Evolutionary conservation across 2,329 filamentous ascomycete species (phyloP).

Genomic region (Penicillium sp.): DNA sequence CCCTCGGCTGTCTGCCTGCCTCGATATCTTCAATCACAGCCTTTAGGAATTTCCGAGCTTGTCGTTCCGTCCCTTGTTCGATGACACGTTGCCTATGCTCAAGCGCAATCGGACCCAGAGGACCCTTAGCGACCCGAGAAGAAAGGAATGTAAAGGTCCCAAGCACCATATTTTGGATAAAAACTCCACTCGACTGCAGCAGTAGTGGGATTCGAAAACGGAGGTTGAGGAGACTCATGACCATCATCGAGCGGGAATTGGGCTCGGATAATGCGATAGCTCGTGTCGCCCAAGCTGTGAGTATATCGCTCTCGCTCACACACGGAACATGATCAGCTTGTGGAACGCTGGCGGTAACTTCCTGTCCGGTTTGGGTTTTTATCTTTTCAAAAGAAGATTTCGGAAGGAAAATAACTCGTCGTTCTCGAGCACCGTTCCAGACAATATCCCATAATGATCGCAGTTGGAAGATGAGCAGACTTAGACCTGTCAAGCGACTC

Average conservation of each 20-base stretch:
- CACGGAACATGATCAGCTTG: background rate
- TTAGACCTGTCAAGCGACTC: background rate
- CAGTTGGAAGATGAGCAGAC: conserved; percentile 2
- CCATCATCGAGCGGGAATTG: conserved; percentile 1
- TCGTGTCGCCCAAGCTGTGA: conserved; percentile 9
- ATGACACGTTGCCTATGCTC: background rate
- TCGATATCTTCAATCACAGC: conserved; percentile 6
- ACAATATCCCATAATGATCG: conserved; percentile 12
- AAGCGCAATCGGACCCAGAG: conserved; percentile 6
- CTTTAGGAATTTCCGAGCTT: conserved; percentile 4
- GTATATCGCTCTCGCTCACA: conserved; percentile 12
- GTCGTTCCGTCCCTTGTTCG: conserved; percentile 5
- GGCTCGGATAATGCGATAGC: conserved; percentile 3
- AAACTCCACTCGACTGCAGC: conserved; percentile 1
- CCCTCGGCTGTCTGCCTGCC: background rate
- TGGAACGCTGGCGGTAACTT: background rate
- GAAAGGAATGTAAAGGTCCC: conserved; percentile 10
- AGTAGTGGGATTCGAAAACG: conserved; percentile 4
- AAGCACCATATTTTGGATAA: conserved; percentile 12
- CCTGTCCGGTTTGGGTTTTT: background rate
- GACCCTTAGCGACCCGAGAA: background rate
- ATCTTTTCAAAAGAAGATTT: background rate
- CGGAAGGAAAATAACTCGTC: conserved; percentile 5
- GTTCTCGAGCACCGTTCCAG: conserved; percentile 1
- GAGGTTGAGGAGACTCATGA: conserved; percentile 8